Base-by-base conservation (phyloP, 805 yeast genomes). In the Wickerhamia fluorescens region DNA sequence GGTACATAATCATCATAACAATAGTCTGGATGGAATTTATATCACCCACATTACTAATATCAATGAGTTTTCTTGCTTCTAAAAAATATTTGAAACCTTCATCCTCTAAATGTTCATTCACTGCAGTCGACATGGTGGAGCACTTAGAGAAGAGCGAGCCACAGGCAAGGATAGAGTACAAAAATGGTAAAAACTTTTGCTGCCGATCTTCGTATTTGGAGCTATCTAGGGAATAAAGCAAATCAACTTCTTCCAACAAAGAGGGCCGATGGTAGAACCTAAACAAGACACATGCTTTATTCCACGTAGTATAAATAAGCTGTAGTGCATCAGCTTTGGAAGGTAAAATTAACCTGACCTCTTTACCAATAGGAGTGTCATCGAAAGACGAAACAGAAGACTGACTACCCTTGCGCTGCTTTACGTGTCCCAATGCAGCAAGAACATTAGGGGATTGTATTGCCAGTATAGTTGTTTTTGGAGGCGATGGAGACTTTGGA, bases 241-340 rank as follows among this genome's bases (percentile, higher is more conserved):
- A 73, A 41, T 82, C 88, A 16, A 86, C 61, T 40, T 82, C 87
- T 37, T 73, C 72, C 30, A 81, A 66, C 36, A 86, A 71, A 3
- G 88, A 75, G 1, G 95, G 95, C 18, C 95, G 59, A 47, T 87
- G 95, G 49, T 84, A 82, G 50, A 87, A 86, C 32, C 94, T 64
- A 49, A 86, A 83, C 29, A 87, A 60, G 4, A 85, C 86, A 53
- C 94, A 85, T 0, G 94, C 94, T 41, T 78, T 75, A 37, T 77
- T 74, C 94, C 95, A 87, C 1, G 88, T 80, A 25, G 78, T 73
- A 35, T 75, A 73, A 14, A 87, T 76, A 36, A 86, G 63, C 40
- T 73, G 73, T 20, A 83, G 52, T 0, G 95, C 89, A 15, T 71
- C 69, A 19, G 75, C 78, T 45, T 81, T 77, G 2, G 88, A 73